Base-by-base conservation (phyloP, 331 rosid species). In the Rhamnella rubrinervis region DNA sequence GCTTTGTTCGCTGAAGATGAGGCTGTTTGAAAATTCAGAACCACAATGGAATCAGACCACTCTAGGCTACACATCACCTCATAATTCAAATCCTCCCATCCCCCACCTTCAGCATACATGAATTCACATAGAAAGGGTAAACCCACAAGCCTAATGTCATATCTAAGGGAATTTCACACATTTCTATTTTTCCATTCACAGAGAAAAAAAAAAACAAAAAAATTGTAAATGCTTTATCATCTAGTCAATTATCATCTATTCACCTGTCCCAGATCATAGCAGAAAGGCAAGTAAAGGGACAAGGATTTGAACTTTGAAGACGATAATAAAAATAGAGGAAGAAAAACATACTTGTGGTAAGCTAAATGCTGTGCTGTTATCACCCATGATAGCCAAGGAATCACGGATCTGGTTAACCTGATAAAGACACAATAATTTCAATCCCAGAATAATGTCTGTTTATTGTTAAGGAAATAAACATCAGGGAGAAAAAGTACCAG, bases 331-430 rank as follows among this genome's bases (percentile, higher is more conserved):
- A 19, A 57, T n/a, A 9, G 46, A 11, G 66, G 55, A 39, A 35
- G n/a, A 57, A 52, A 72, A 4, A 67, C 91, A 51, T 91, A 95
- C 98, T 82, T 95, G 98, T 9, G 98, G 98, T 75, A 95, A 82
- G 79, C 96, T 89, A 76, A 95, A 95, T 61, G 97, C 98, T 46
- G 98, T 95, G 63, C 92, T 95, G 80, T 91, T 89, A 80, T 89
- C 89, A 66, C 98, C 98, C 98, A 91, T 95, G 28, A 87, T 64
- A 83, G 97, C 97, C 81, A 95, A 81, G n/a, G 97, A 95, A 50
- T 95, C 95, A 59, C 98, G 87, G 76, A 95, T 95, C 83, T 88
- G 97, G 83, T 95, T 95, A 64, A 95, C 91, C 98, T 95, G 84
- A 76, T 71, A 68, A 81, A 67, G 74, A 82, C 49, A 74, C 66